Conservation (phyloP, 768 basidiomycete genomes). For the Cytidiella melzeri region DNA sequence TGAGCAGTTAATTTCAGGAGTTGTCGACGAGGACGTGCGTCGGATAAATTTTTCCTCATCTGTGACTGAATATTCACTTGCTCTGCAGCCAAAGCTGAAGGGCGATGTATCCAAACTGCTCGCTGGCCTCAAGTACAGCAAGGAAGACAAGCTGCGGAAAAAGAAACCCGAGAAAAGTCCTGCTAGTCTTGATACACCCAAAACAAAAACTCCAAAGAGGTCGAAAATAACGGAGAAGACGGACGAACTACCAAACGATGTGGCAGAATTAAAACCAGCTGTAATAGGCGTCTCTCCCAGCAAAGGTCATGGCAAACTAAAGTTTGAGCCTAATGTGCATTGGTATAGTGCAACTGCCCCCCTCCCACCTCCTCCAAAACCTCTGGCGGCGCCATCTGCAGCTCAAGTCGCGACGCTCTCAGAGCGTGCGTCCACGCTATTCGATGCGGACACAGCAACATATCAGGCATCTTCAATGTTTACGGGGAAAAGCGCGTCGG, state of each 20-base stretch:
- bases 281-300: slow-evolving; percentile 8
- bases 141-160: slow-evolving; percentile 21
- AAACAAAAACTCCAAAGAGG: neutral
- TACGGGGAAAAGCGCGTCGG: slow-evolving; percentile 48
- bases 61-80: too few relatives aligned
- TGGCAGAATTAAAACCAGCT: slow-evolving; percentile 3
- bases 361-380: slow-evolving; percentile 28
- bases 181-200: neutral
- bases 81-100: slow-evolving; percentile 32
- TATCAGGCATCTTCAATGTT: slow-evolving; percentile 47
- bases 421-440: slow-evolving; percentile 41
- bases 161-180: slow-evolving; percentile 10
- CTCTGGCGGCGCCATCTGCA: slow-evolving; percentile 31
- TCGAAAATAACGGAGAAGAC: neutral
- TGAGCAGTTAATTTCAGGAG: slow-evolving; percentile 23
- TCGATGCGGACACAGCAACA: slow-evolving; percentile 35
- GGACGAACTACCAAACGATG: neutral
- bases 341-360: slow-evolving; percentile 50
- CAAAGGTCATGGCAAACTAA: slow-evolving; percentile 15
- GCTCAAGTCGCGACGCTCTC: slow-evolving; percentile 40
- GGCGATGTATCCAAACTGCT: slow-evolving; percentile 44
- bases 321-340: slow-evolving; percentile 34
- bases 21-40: slow-evolving; percentile 21
- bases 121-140: slow-evolving; percentile 24
- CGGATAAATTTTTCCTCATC: neutral